These are phyloP conservation scores for Pseudopithomyces chartarum DNA, from an alignment of 2,329 filamentous ascomycete genomes.

Conservation along the genomic window DNA sequence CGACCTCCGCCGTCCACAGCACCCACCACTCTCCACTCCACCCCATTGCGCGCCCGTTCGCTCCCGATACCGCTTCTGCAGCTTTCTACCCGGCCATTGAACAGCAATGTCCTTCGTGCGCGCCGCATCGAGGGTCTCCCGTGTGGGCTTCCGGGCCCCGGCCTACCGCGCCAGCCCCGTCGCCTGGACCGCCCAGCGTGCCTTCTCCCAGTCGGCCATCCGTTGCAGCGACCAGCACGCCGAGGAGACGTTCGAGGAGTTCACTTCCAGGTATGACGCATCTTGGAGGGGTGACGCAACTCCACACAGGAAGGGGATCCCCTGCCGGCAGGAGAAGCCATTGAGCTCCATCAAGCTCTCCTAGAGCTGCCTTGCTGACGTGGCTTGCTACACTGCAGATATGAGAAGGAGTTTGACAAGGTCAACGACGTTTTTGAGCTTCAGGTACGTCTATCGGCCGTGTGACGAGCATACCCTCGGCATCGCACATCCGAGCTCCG, in stretches of 20 bases:
- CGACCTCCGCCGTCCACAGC: constrained; percentile 19
- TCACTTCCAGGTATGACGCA: constrained; percentile 82
- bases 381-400: constrained; percentile 62
- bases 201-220: constrained; percentile 58
- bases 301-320: constrained; percentile 19
- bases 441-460: constrained; percentile 69
- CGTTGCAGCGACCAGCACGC: constrained; percentile 64
- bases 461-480: constrained; percentile 9
- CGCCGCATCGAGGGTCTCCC: constrained; percentile 42
- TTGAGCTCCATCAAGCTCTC: constrained; percentile 31
- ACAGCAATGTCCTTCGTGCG: constrained; percentile 45
- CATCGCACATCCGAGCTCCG: constrained; percentile 17
- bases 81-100: constrained; percentile 33
- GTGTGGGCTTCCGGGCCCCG: constrained; percentile 40
- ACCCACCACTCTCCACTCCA: constrained; percentile 29
- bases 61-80: constrained; percentile 19
- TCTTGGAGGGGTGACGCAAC: constrained; percentile 20
- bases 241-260: constrained; percentile 99
- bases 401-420: constrained; percentile 97
- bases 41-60: constrained; percentile 28
- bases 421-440: constrained; percentile 99
- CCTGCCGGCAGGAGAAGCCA: constrained; percentile 24
- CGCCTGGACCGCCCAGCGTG: constrained; percentile 40
- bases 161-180: constrained; percentile 40
- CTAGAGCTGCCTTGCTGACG: constrained; percentile 32